Conservation (phyloP, 2,329 filamentous ascomycete genomes). For the Septoria petroselini region DNA sequence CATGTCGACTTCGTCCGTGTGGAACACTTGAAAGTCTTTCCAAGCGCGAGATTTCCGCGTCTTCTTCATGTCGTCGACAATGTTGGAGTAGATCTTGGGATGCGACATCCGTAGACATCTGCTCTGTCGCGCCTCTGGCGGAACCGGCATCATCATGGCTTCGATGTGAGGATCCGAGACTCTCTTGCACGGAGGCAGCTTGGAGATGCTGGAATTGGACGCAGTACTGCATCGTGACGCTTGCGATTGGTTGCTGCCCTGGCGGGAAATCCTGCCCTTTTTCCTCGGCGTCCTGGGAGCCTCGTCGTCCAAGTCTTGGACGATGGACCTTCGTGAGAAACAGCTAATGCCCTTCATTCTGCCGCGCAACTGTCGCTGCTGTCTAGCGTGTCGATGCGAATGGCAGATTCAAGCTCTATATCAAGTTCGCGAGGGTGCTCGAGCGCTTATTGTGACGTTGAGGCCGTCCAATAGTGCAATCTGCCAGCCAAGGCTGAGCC, state of each 20-base stretch:
- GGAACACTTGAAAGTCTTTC: constrained; percentile 36
- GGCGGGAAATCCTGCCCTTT: constrained; percentile 22
- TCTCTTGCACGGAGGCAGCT: constrained; percentile 34
- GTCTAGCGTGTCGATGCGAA: constrained; percentile 7
- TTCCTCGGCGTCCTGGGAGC: constrained; percentile 25
- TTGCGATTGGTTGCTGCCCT: constrained; percentile 28
- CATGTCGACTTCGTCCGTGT: constrained; percentile 35
- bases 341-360: constrained; percentile 33
- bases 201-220: constrained; percentile 34
- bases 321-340: constrained; percentile 27
- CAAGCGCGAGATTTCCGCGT: constrained; percentile 35
- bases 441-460: constrained; percentile 19
- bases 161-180: constrained; percentile 34
- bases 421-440: neutral
- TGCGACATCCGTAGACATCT: constrained; percentile 35
- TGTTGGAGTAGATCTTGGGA: constrained; percentile 35
- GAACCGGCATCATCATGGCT: constrained; percentile 38
- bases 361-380: neutral
- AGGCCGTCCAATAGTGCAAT: constrained; percentile 8
- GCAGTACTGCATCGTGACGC: constrained; percentile 32
- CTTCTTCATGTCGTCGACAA: constrained; percentile 36
- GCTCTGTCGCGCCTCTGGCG: constrained; percentile 28
- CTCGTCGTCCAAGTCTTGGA: constrained; percentile 21
- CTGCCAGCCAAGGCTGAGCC: constrained; percentile 16
- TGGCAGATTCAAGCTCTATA: neutral